Evolutionary conservation across 805 yeast species (phyloP), one percentile per base, ranked within the genome.

Genomic region (Saturnispora sanitii): DNA sequence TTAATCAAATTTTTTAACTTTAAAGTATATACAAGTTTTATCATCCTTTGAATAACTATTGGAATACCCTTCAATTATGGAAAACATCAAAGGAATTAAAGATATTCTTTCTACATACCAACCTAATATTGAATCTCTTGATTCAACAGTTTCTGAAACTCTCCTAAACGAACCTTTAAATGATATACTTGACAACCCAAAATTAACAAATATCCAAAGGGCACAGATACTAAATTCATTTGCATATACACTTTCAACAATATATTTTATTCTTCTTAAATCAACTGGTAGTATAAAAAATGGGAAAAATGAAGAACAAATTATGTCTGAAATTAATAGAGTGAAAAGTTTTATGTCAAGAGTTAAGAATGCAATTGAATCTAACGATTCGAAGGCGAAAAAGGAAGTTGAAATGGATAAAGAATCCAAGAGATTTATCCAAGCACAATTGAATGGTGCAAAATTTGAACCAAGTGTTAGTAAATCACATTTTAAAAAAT

Each of bases 301-400:
- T 43, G 43, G 37, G 6, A 71, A 79, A 1, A 67, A 66, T 9
- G 55, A 60, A 6, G 85, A 81, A 49, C 77, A 80, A 2, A 71
- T 86, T 17, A 75, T 79, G 77, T 62, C 62, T 23, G 94, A 82
- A 52, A 62, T 84, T 39, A 67, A 64, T 6, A 65, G 87, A 45
- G 79, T 83, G 31, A 82, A 80, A 55, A 53, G 66, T n/a, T 81
- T 79, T 48, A 79, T 82, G 77, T 68, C 68, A 29, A 68, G 77
- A 51, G 67, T 73, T 28, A 74, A 74, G 48, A 63, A 54, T 3
- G 56, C 67, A 4, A 64, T 62, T 17, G 35, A 59, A 43, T 39
- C 50, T 26, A 46, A 53, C 42, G 41, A 57, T 32, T 44, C 57
- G n/a, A 51, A 56, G 17, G 52, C 51, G 4, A 47, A 33, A 7